Conservation (phyloP, 495 filamentous ascomycete genomes). For the Neurospora sp. region DNA sequence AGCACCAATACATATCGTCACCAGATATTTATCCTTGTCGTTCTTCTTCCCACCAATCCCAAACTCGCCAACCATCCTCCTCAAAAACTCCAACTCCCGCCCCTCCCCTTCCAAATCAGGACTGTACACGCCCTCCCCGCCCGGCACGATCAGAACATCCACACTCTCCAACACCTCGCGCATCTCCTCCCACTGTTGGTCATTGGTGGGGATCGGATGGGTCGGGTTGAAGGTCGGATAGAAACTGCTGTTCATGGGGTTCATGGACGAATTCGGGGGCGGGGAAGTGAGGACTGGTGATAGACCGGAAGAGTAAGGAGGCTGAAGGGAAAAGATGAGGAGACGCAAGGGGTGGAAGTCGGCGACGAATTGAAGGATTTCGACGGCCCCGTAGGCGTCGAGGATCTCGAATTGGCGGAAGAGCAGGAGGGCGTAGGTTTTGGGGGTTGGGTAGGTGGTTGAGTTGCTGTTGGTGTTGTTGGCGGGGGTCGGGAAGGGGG, state of each 20-base stretch:
- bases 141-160: constrained; percentile 49
- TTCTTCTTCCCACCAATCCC: not conserved
- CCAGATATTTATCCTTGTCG: constrained; percentile 29
- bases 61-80: constrained; percentile 12
- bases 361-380: constrained; percentile 43
- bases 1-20: constrained; percentile 46
- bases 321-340: constrained; percentile 26
- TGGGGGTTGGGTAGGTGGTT: not conserved
- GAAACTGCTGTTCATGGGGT: constrained; percentile 16
- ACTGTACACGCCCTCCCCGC: constrained; percentile 24
- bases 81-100: constrained; percentile 24
- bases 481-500: not conserved
- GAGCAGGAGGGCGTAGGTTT: constrained; percentile 14
- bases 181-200: not conserved
- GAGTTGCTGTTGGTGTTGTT: constrained; percentile 1
- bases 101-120: not conserved
- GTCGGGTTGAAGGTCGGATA: constrained; percentile 37
- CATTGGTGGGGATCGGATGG: constrained; percentile 32
- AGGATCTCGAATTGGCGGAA: constrained; percentile 21
- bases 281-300: constrained; percentile 33
- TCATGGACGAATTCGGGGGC: not conserved
- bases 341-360: constrained; percentile 22
- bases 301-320: constrained; percentile 14
- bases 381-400: constrained; percentile 47
- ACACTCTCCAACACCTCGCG: constrained; percentile 17